Conservation (phyloP, 306 rosid species). For the Dryas alaskensis region DNA sequence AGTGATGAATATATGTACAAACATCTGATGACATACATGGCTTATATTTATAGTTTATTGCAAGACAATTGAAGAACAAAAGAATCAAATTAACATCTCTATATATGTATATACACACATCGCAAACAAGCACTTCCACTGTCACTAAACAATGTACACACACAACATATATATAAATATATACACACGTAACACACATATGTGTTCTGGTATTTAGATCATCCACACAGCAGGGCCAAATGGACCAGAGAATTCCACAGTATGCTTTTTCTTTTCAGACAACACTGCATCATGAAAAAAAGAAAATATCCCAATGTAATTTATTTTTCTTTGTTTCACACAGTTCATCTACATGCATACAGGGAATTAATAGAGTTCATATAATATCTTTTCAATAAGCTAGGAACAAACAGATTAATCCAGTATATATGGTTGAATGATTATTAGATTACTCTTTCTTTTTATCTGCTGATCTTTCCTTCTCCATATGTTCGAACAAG, state of each 20-base stretch:
- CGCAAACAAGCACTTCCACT: not conserved
- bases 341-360: not conserved
- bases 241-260: not conserved
- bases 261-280: constrained; percentile 11
- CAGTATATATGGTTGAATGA: not conserved
- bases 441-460: constrained; percentile 32
- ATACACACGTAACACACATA: not conserved
- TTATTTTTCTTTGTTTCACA: constrained; percentile 6
- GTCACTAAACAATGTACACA: not conserved
- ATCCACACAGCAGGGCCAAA: constrained; percentile 4
- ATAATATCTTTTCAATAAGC: not conserved
- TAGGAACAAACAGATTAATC: not conserved
- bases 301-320: not conserved
- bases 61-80: not conserved
- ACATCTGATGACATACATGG: not conserved
- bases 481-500: constrained; percentile 60
- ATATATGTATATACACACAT: too few relatives aligned
- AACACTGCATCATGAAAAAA: constrained; percentile 18
- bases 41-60: not conserved
- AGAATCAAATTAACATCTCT: not conserved
- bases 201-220: not conserved
- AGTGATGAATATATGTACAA: not conserved
- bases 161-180: not conserved
- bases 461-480: constrained; percentile 34
- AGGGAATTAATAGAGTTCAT: not conserved